Base-by-base conservation (phyloP, 164 flowering plant species). In the Magnolia sinica region DNA sequence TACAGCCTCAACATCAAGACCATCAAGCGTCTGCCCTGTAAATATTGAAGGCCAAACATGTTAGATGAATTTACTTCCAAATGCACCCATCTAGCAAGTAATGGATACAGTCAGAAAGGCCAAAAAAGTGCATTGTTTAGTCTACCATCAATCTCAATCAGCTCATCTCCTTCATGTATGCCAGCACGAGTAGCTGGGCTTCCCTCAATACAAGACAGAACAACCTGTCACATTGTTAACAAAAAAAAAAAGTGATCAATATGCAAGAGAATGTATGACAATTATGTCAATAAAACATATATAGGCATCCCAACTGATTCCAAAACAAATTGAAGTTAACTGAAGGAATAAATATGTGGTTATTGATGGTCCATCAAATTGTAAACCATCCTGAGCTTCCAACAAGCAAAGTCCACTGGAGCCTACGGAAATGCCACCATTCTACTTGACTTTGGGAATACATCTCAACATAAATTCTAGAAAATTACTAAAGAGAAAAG, bases 171-270 rank as follows among this genome's bases (percentile, higher is more conserved):
- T 83, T 88, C 95, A 75, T 85, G 93, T 80, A 96, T 92, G 51
- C 98, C 98, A 82, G 98, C 99, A 81, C 93, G 97, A 29, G 89
- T 90, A 76, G 98, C 98, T 64, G 99, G 99, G 81, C 99, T 88
- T 71, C 91, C 97, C 69, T 93, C 93, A 68, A 96, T 75, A 74
- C 94, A 90, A 70, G 97, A 91, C 86, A 90, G 74, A 77, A 96
- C 97, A 76, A 94, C 92, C 99, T 96, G 88, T 66, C 79, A 65
- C 13, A 0, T 64, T 68, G 61, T 64, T 23, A 23, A 23, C 24
- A 23, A 23, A 23, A 23, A 50, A 77, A n/a, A 8, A 1, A 16
- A 65, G 49, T 61, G 8, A 59, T 23, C 50, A 72, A 50, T 72
- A 51, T 1, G 27, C 19, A 50, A 23, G n/a, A 22, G 8, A 50